phyloP scores from a whole-genome alignment of 306 rosid genomes.

The Gleditsia sinensis region DNA sequence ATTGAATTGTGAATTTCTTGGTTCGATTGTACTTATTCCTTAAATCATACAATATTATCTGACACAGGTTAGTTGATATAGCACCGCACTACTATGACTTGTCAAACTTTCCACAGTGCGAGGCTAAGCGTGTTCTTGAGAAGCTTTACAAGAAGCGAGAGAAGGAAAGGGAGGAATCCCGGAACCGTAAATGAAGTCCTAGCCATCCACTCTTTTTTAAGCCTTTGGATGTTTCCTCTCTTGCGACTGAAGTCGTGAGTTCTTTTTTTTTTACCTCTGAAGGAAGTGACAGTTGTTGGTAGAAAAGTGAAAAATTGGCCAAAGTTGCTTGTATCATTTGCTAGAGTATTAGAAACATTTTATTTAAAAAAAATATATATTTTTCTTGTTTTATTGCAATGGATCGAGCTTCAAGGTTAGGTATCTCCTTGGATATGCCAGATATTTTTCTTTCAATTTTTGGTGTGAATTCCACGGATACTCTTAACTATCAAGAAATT shows the following conservation, averaged over 20 bases:
- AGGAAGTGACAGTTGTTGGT: no score
- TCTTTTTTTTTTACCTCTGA: slow-evolving; percentile 8
- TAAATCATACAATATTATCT: background rate
- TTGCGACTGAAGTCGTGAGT: background rate
- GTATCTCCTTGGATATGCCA: no score
- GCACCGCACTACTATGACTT: slow-evolving; percentile 90
- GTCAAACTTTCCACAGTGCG: slow-evolving; percentile 87
- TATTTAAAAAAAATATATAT: no score
- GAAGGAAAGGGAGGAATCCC: slow-evolving; percentile 64
- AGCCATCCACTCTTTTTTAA: background rate
- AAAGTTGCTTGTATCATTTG: slow-evolving; percentile 30
- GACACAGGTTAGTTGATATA: slow-evolving; percentile 75
- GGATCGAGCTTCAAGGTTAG: no score
- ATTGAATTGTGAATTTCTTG: no score
- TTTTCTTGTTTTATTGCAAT: no score
- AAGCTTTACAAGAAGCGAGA: slow-evolving; percentile 88
- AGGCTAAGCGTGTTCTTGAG: slow-evolving; percentile 88
- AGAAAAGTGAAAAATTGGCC: slow-evolving; percentile 22
- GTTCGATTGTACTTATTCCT: slow-evolving; percentile 14
- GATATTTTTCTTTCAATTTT: no score
- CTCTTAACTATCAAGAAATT: background rate
- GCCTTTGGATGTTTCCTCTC: slow-evolving; percentile 16
- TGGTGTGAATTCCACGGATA: background rate
- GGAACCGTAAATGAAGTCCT: slow-evolving; percentile 55
- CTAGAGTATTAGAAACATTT: slow-evolving; percentile 23